Evolutionary conservation across 2,329 filamentous ascomycete species (phyloP), one percentile per base, ranked within the genome.

Genomic region (Hansfordia pulvinata): DNA sequence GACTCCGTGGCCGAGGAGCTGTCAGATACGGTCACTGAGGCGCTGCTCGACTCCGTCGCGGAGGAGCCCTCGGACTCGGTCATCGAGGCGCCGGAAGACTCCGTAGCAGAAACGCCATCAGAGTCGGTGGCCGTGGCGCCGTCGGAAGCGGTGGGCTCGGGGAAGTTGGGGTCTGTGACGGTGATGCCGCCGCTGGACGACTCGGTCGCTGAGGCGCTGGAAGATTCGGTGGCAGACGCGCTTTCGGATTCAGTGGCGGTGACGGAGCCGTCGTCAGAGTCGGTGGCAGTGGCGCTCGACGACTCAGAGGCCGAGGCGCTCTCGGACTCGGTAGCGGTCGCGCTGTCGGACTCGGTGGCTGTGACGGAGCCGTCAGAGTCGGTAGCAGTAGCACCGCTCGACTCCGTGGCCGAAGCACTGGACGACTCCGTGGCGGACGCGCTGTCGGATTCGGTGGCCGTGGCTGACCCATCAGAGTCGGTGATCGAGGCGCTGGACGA

Each of bases 251-350:
- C n/a, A n/a, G n/a, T n/a, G n/a, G n/a, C n/a, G n/a, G n/a, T n/a
- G n/a, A n/a, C n/a, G n/a, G n/a, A n/a, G n/a, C n/a, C n/a, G n/a
- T n/a, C n/a, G n/a, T n/a, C n/a, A n/a, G n/a, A n/a, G n/a, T n/a
- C n/a, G n/a, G n/a, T n/a, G n/a, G n/a, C n/a, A n/a, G n/a, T n/a
- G n/a, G n/a, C n/a, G n/a, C n/a, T n/a, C n/a, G n/a, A n/a, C n/a
- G n/a, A n/a, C n/a, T n/a, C n/a, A n/a, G n/a, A n/a, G n/a, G n/a
- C n/a, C n/a, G n/a, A n/a, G n/a, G n/a, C n/a, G 7, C 14, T 13
- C n/a, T 28, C 25, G 19, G 17, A 17, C 6, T n/a, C 23, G 16
- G 30, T 29, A 11, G 33, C 28, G 17, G 15, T 29, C 4, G 15
- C 17, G 5, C 10, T 23, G n/a, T 12, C 9, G 22, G 21, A 25